Evolutionary conservation across 192 early-diverging fungal species (phyloP), one percentile per base, ranked within the genome.

Genomic region (Chytriomyces hyalinus): DNA sequence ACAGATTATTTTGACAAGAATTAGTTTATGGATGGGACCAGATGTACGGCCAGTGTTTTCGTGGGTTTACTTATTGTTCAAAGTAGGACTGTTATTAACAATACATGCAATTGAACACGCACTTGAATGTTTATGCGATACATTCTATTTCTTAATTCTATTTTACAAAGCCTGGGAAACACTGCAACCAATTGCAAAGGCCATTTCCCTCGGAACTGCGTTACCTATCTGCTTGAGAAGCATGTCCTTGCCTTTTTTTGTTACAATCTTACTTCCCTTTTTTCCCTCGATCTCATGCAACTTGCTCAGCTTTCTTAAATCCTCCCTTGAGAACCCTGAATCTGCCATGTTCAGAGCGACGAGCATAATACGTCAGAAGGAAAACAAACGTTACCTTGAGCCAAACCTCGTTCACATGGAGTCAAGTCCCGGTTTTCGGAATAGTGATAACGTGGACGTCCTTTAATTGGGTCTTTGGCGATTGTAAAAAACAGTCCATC

Each of bases 171-270:
- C 36, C 36, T 36, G 36, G 36, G 36, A 36, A 36, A 36, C 36
- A 2, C 36, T 36, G 36, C 61, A 72, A 26, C 77, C 77, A 22
- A 78, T 65, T 36, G 77, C 77, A 51, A 78, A 78, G 20, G 77
- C 77, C 10, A 78, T 53, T 49, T 59, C 59, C 2, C 60, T 45
- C 10, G 77, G 77, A 70, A 78, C 77, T 6, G 77, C 67, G 49
- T 78, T 78, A 26, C 69, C 77, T 15, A 78, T 53, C 70, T 78
- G 77, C 24, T 62, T 63, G 20, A 20, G 6, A 10, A 72, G 24
- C 15, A 60, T n/a, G 11, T 63, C 4, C 22, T 15, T 47, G 66
- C 50, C 28, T 6, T 49, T 60, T 10, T 9, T n/a, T 22, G 36
- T 22, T 26, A 57, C 4, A 9, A 57, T 15, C 28, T n/a, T 53